phyloP scores from a whole-genome alignment of 441 rosid genomes.

The Biscutella auriculata region DNA sequence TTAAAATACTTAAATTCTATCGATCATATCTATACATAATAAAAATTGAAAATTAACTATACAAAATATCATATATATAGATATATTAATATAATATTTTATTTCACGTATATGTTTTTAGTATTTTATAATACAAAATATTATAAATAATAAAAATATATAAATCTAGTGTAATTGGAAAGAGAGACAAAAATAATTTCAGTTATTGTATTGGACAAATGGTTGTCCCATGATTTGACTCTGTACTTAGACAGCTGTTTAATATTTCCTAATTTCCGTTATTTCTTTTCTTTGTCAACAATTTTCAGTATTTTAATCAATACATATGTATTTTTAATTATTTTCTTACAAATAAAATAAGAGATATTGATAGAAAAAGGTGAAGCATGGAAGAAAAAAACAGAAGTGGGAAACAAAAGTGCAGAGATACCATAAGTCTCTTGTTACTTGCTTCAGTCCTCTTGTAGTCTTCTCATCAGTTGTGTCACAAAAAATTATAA shows the following conservation, averaged over 20 bases:
- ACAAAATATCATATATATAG: too few relatives aligned
- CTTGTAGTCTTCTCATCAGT: constrained; percentile 21
- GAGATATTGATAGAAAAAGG: background rate
- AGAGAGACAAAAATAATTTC: constrained; percentile 1
- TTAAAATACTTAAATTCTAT: too few relatives aligned
- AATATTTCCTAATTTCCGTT: background rate
- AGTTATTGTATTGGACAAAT: constrained; percentile 22
- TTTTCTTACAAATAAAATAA: background rate
- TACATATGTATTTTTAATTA: background rate
- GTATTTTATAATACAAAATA: too few relatives aligned
- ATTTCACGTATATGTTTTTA: too few relatives aligned
- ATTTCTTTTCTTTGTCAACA: too few relatives aligned
- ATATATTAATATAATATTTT: too few relatives aligned
- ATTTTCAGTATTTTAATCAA: too few relatives aligned
- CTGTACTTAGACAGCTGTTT: constrained; percentile 16
- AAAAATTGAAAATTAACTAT: too few relatives aligned
- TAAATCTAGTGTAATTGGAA: too few relatives aligned
- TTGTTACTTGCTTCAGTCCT: constrained; percentile 21
- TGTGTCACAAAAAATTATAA: background rate
- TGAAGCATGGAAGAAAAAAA: constrained; percentile 1
- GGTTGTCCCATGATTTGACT: constrained; percentile 44
- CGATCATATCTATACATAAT: too few relatives aligned
- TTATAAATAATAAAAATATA: too few relatives aligned
- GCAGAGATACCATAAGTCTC: constrained; percentile 16
- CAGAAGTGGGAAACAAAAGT: constrained; percentile 23